Conservation (phyloP, 2,329 filamentous ascomycete species). For the Fusarium begoniae region DNA sequence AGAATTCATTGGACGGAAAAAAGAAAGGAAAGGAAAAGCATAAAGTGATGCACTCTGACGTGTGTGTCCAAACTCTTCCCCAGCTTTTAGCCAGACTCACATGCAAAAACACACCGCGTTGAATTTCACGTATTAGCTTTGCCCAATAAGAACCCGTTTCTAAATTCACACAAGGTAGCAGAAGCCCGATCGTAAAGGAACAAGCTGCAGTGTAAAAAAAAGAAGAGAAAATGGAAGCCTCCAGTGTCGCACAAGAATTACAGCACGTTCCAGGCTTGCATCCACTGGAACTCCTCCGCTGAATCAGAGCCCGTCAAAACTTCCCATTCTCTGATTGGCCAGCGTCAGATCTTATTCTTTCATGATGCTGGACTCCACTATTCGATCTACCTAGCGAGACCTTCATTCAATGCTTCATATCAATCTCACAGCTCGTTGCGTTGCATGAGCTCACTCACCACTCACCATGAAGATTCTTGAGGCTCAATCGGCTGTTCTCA, state of each 20-base stretch:
- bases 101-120: conserved; percentile 14
- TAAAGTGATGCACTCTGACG: conserved; percentile 19
- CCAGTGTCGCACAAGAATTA: not conserved
- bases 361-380: conserved; percentile 9
- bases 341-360: not conserved
- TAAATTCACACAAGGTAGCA: conserved; percentile 13
- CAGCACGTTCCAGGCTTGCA: not conserved
- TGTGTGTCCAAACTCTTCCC: not conserved
- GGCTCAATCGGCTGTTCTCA: conserved; percentile 73
- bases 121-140: not conserved
- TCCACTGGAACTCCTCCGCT: not conserved
- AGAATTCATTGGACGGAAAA: conserved; percentile 2
- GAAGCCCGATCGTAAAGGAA: not conserved
- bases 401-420: not conserved
- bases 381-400: conserved; percentile 4
- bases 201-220: not conserved
- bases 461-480: conserved; percentile 74
- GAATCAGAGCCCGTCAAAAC: not conserved
- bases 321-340: conserved; percentile 13
- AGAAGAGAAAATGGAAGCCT: not conserved
- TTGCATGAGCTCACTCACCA: not conserved
- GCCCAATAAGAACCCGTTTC: not conserved
- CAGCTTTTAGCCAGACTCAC: conserved; percentile 16
- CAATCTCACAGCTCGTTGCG: not conserved
- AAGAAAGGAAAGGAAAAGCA: not conserved